Base-by-base conservation (phyloP, 352 stramenopile genomes). In the Pythium utonaiense region DNA sequence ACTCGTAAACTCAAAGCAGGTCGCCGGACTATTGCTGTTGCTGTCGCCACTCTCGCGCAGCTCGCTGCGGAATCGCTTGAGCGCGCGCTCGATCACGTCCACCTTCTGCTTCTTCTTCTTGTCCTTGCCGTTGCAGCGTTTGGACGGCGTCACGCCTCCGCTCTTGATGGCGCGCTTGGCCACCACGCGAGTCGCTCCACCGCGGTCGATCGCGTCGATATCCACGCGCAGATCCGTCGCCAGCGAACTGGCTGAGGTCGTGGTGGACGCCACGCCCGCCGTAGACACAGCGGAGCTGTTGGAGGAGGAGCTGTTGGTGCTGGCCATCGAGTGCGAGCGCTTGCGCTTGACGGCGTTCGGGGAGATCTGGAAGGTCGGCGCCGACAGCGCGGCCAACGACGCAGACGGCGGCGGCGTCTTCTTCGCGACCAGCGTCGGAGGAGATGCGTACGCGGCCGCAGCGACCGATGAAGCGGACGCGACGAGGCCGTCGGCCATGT, bases 1-100 rank as follows among this genome's bases (percentile, higher is more conserved):
- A 66, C 74, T 78, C 31, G 75, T 83, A 51, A 85, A 90, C 62
- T 80, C 71, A 17, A 73, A 73, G 58, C 67, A 82, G 75, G 75
- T 16, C 24, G 49, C 3, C 1, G 8, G 17, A 2, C 25, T n/a
- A 17, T 25, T 28, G 19, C 17, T 50, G 13, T 54, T 60, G 19
- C 70, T 64, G 45, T 71, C 64, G 22, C n/a, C n/a, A n/a, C n/a
- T n/a, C n/a, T 63, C 21, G 21, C 58, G 60, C 30, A 65, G 31
- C 8, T 76, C 71, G 3, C 50, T 42, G 33, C 64, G 69, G 55
- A 91, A 89, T 9, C 73, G 66, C 62, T 77, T 77, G 25, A 91
- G 68, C 42, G 81, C 81, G 27, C 66, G 68, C 41, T 89, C 75
- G 16, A 91, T 83, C 24, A 78, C 77, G 57, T 88, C 75, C 40